Percentiles rank a stretch among this genome's conserved stretches.
Conservation (phyloP, 2,329 filamentous ascomycete genomes). For the Fusarium sp. region DNA sequence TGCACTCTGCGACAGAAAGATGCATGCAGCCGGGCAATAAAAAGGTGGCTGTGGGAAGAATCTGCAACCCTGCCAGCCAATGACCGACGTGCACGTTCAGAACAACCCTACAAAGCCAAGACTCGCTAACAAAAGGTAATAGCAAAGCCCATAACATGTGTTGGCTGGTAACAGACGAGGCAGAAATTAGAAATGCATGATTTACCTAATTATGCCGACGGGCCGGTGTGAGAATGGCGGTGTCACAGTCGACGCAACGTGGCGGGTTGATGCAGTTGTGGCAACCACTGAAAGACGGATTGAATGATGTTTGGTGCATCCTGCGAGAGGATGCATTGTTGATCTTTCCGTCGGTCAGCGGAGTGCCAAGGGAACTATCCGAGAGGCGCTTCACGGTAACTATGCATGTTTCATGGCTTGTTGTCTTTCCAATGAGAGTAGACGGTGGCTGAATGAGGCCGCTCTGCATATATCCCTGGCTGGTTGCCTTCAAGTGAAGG, state of each 20-base stretch:
- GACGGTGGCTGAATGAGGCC: background rate
- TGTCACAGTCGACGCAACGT: background rate
- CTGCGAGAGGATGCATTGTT: background rate
- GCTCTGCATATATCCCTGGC: background rate
- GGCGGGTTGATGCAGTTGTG: background rate
- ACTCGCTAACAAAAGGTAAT: background rate
- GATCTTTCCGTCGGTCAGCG: background rate
- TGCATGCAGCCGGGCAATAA: background rate
- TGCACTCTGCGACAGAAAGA: background rate
- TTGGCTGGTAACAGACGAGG: background rate
- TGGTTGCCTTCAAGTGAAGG: background rate
- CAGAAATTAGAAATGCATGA: background rate
- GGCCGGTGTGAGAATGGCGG: background rate
- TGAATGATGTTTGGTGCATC: background rate
- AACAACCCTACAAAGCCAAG: background rate
- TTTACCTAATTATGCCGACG: background rate
- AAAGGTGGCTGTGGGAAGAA: background rate
- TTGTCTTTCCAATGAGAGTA: background rate
- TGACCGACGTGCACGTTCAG: background rate
- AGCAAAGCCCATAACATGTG: background rate
- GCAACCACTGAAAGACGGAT: background rate
- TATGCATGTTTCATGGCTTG: background rate
- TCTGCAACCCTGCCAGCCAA: background rate
- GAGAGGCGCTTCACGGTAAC: background rate
- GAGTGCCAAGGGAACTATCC: background rate